phyloP scores from a whole-genome alignment of 164 flowering plant species.

The Magnolia sinica region DNA sequence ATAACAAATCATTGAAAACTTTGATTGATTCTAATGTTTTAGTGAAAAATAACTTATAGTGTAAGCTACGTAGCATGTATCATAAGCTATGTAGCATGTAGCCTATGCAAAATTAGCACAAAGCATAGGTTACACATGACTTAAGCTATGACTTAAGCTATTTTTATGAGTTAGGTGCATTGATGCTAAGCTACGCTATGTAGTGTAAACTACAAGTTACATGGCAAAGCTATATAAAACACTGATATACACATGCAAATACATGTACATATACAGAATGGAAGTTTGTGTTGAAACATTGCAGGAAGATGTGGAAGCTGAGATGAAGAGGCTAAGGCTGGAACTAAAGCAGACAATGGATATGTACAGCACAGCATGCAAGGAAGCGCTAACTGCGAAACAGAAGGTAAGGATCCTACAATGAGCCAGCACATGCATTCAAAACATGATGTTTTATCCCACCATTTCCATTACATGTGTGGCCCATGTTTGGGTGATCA shows the following conservation, averaged over 20 bases:
- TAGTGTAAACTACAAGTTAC: too few species aligned
- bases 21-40: too few species aligned
- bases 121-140: too few species aligned
- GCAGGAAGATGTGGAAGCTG: slow-evolving; percentile 62
- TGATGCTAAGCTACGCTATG: too few species aligned
- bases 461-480: not conserved
- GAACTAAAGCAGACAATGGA: slow-evolving; percentile 77
- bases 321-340: slow-evolving; percentile 65
- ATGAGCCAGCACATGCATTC: not conserved
- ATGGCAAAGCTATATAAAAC: too few species aligned
- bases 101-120: too few species aligned
- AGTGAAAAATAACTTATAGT: too few species aligned
- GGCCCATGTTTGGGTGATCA: not conserved
- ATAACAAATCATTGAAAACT: too few species aligned
- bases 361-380: slow-evolving; percentile 70
- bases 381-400: slow-evolving; percentile 66
- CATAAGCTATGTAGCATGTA: too few species aligned
- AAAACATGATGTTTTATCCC: not conserved
- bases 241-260: not conserved
- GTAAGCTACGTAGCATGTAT: too few species aligned
- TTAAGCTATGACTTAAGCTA: too few species aligned
- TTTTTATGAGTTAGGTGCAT: too few species aligned
- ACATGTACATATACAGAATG: not conserved
- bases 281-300: not conserved
- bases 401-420: slow-evolving; percentile 40